These are phyloP conservation scores for Cryphonectria naterciae DNA, from an alignment of 2,329 filamentous ascomycete species.

Conservation along the genomic window DNA sequence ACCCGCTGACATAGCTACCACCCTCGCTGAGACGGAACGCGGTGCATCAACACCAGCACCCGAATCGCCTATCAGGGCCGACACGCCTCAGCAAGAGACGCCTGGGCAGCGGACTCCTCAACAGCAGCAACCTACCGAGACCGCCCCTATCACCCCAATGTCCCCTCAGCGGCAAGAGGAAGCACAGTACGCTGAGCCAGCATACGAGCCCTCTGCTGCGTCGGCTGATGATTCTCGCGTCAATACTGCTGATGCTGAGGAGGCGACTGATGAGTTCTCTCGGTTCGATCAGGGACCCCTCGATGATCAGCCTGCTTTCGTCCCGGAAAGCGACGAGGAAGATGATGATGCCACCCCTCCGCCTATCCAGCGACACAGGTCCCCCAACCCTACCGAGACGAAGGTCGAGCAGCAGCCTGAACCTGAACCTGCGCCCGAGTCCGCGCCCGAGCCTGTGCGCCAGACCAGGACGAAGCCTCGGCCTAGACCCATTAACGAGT, in stretches of 20 bases:
- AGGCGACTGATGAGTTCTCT: constrained; percentile 64
- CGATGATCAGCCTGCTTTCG: constrained; percentile 82
- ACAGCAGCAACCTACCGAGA: constrained; percentile 5
- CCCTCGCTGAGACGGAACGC: constrained; percentile 47
- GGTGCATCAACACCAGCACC: constrained; percentile 18
- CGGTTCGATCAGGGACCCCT: constrained; percentile 89
- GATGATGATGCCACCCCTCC: constrained; percentile 56
- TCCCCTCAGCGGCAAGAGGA: constrained; percentile 34
- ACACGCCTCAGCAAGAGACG: constrained; percentile 26
- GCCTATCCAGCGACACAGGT: constrained; percentile 52
- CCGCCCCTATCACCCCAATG: constrained; percentile 17
- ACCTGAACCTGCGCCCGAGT: constrained; percentile 31
- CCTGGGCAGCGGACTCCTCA: constrained; percentile 10
- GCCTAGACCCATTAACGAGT: constrained; percentile 27
- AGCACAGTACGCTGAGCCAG: constrained; percentile 36
- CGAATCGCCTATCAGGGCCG: constrained; percentile 13
- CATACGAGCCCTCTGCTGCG: constrained; percentile 44
- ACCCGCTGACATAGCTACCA: constrained; percentile 53
- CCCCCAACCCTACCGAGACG: constrained; percentile 34
- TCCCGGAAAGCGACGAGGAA: constrained; percentile 55
- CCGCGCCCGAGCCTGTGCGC: constrained; percentile 33
- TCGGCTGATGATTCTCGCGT: constrained; percentile 60
- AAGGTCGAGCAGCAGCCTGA: constrained; percentile 34
- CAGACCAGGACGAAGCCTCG: constrained; percentile 40
- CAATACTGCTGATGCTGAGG: constrained; percentile 60